phyloP scores from a whole-genome alignment of 495 filamentous ascomycete genomes.

The Neurospora sp. region DNA sequence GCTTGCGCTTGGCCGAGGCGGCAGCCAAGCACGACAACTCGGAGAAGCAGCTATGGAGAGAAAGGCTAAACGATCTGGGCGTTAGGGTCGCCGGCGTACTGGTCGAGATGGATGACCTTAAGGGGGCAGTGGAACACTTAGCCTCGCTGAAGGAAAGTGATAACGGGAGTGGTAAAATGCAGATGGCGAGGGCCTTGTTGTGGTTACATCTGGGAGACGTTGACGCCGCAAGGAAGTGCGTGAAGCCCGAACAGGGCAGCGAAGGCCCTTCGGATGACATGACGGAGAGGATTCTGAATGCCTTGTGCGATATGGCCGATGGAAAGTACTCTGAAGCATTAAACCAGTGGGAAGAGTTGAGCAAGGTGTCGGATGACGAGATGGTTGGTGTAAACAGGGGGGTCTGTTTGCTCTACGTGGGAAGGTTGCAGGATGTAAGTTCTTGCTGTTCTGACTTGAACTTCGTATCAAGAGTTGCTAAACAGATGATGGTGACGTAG shows the following conservation, averaged over 20 bases:
- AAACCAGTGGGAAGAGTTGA: slow-evolving; percentile 50
- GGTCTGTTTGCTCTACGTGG: slow-evolving; percentile 73
- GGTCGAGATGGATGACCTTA: slow-evolving; percentile 84
- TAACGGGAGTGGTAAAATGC: slow-evolving; percentile 19
- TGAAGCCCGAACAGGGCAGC: slow-evolving; percentile 20
- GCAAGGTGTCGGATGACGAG: slow-evolving; percentile 34
- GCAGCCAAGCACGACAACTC: slow-evolving; percentile 27
- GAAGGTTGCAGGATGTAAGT: slow-evolving; percentile 60
- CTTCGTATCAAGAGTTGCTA: slow-evolving; percentile 1
- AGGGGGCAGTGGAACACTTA: slow-evolving; percentile 63
- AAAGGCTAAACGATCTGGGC: slow-evolving; percentile 61
- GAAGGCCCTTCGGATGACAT: slow-evolving; percentile 5
- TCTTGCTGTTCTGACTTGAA: not conserved
- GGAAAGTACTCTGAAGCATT: slow-evolving; percentile 57
- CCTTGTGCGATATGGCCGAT: slow-evolving; percentile 69
- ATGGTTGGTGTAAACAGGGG: slow-evolving; percentile 71
- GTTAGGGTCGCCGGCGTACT: slow-evolving; percentile 68
- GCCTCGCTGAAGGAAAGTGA: slow-evolving; percentile 27
- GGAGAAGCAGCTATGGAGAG: slow-evolving; percentile 53
- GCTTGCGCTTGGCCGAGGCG: slow-evolving; percentile 38
- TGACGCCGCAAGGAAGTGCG: slow-evolving; percentile 47
- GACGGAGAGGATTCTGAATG: slow-evolving; percentile 38
- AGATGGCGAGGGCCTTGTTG: slow-evolving; percentile 49
- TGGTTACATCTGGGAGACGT: slow-evolving; percentile 70
- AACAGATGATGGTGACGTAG: slow-evolving; percentile 22